Conservation (phyloP, 78 protist species). For the Protostelium mycophagum region DNA sequence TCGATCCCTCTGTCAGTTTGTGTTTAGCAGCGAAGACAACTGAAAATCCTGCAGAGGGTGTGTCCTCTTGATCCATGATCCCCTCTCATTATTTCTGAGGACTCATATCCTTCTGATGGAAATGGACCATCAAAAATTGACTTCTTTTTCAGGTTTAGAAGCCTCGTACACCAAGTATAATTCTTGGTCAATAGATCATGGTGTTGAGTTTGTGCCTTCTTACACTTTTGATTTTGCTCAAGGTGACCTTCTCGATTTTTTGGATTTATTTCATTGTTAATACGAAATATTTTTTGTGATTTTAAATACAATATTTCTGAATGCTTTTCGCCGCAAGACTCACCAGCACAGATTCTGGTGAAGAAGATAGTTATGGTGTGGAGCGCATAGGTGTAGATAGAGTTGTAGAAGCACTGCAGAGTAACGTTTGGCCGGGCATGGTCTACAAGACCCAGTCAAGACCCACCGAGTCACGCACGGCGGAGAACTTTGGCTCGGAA, state of each 20-base stretch:
- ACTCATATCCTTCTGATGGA: no score
- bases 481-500: not conserved
- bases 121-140: not conserved
- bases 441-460: not conserved
- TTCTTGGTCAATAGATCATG: not conserved
- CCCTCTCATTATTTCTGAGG: no score
- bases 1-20: not conserved
- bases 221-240: not conserved
- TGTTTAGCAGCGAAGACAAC: not conserved
- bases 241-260: no score
- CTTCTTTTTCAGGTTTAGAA: not conserved
- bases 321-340: not conserved
- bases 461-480: not conserved
- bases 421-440: not conserved
- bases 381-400: not conserved
- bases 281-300: not conserved
- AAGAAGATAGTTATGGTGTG: not conserved
- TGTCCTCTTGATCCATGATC: no score
- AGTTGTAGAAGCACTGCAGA: not conserved
- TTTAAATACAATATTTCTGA: not conserved
- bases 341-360: not conserved
- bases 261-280: no score
- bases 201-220: not conserved
- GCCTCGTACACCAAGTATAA: not conserved
- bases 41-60: not conserved